These are phyloP conservation scores for Plasmodium vivax DNA, from an alignment of 169 alveolate species.

Conservation along the genomic window DNA sequence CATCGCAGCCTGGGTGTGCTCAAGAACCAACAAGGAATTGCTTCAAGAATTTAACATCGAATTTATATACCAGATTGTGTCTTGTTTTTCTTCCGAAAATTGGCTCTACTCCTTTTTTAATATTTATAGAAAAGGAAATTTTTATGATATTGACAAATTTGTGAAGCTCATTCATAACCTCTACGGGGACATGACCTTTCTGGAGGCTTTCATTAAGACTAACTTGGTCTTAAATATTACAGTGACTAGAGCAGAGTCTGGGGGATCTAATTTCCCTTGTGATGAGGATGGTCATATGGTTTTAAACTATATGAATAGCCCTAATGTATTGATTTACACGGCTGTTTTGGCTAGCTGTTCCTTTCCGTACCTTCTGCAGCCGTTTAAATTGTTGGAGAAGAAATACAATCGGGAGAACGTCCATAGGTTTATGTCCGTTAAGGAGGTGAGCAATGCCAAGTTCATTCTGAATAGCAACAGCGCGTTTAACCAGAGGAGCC, in stretches of 20 bases:
- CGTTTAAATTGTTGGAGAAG: constrained; percentile 77
- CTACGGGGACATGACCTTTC: constrained; percentile 80
- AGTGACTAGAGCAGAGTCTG: constrained; percentile 85
- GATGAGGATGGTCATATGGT: constrained; percentile 78
- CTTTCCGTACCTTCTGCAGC: constrained; percentile 80
- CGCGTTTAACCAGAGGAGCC: neutral
- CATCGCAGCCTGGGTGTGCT: constrained; percentile 86
- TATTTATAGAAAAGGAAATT: constrained; percentile 75
- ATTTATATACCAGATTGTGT: constrained; percentile 61
- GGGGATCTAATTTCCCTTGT: constrained; percentile 37
- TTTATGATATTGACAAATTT: constrained; percentile 79
- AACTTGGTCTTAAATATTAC: constrained; percentile 85
- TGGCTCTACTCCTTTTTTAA: constrained; percentile 77
- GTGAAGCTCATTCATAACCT: constrained; percentile 56
- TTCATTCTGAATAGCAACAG: constrained; percentile 32
- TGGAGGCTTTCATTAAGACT: constrained; percentile 85
- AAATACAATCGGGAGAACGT: constrained; percentile 69
- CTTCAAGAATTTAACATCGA: constrained; percentile 72
- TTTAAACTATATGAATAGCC: constrained; percentile 83
- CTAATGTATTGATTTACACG: constrained; percentile 84
- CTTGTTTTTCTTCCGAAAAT: constrained; percentile 76
- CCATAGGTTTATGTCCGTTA: constrained; percentile 21
- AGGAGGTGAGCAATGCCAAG: constrained; percentile 38
- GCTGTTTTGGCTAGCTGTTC: constrained; percentile 87
- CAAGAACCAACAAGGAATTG: constrained; percentile 81